Evolutionary conservation across 1,284 basidiomycete genomes (phyloP).

Genomic region (Cutaneotrichosporon sp.): DNA sequence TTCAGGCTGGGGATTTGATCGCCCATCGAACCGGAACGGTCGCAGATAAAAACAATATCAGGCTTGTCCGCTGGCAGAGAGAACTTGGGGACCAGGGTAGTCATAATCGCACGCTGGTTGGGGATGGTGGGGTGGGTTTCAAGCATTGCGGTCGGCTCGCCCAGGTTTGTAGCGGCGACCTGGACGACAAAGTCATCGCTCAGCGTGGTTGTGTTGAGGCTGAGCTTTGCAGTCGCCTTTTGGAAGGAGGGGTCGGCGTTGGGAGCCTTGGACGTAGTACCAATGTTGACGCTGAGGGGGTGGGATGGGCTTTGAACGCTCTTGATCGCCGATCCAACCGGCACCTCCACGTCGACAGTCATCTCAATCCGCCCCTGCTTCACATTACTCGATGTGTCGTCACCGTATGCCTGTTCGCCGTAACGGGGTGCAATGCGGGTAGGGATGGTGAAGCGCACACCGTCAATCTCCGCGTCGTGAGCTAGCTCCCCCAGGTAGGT

Average conservation of each 20-base stretch:
- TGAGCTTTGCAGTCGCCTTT: constrained; percentile 7
- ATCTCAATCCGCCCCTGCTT: not conserved
- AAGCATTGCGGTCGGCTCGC: constrained; percentile 22
- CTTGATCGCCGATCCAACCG: constrained; percentile 10
- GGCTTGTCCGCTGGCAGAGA: constrained; percentile 3
- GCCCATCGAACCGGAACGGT: constrained; percentile 28
- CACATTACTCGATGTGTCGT: not conserved
- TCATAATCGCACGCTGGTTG: constrained; percentile 12
- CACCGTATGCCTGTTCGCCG: constrained; percentile 2
- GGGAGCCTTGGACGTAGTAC: constrained; percentile 12
- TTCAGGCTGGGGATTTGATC: constrained; percentile 17
- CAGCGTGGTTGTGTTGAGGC: constrained; percentile 1
- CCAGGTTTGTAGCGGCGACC: constrained; percentile 16
- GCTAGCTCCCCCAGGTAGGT: constrained; percentile 20
- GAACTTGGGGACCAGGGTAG: constrained; percentile 15
- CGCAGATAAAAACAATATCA: constrained; percentile 33
- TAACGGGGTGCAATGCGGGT: constrained; percentile 20
- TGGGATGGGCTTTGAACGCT: constrained; percentile 19
- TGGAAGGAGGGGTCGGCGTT: not conserved
- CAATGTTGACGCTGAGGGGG: constrained; percentile 12
- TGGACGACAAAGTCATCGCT: constrained; percentile 25
- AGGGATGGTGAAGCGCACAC: constrained; percentile 23
- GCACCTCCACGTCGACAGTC: constrained; percentile 17
- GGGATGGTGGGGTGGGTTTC: constrained; percentile 15
- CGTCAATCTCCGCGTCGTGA: constrained; percentile 22